Conservation (phyloP, 2,329 filamentous ascomycete genomes). For the Drechmeria coniospora region DNA sequence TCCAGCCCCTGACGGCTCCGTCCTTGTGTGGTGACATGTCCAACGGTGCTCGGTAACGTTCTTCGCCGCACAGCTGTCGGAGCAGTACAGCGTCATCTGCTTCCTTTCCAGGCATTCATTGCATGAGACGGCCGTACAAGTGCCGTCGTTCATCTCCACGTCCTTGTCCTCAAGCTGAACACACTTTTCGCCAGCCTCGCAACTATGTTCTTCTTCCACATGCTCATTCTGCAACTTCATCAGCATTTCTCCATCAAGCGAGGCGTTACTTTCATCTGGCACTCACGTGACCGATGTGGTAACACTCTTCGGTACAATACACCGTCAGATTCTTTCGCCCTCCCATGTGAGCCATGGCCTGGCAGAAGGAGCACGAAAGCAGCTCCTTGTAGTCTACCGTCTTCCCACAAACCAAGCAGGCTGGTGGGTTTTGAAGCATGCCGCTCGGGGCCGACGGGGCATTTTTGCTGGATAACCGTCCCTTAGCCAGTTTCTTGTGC, state of each 20-base stretch:
- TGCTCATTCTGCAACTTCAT: constrained; percentile 21
- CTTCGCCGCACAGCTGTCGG: constrained; percentile 22
- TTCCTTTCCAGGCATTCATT: constrained; percentile 24
- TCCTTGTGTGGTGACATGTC: constrained; percentile 14
- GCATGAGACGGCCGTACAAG: constrained; percentile 20
- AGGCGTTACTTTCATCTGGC: not conserved
- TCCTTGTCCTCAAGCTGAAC: constrained; percentile 23
- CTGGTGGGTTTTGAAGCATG: constrained; percentile 21
- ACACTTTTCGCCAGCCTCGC: constrained; percentile 24
- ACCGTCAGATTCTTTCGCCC: constrained; percentile 20
- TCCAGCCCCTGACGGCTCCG: constrained; percentile 8
- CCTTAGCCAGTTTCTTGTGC: constrained; percentile 22
- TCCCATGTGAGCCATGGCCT: constrained; percentile 23
- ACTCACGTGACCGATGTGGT: constrained; percentile 25
- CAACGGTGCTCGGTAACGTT: constrained; percentile 26
- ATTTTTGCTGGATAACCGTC: constrained; percentile 15
- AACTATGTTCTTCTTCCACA: constrained; percentile 22
- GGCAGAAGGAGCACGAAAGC: constrained; percentile 28
- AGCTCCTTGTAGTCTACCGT: constrained; percentile 19
- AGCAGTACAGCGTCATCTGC: constrained; percentile 25
- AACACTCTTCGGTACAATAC: constrained; percentile 30
- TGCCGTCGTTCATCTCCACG: constrained; percentile 20
- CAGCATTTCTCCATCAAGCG: constrained; percentile 6
- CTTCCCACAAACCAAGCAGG: constrained; percentile 24
- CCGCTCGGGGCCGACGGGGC: constrained; percentile 12